These are phyloP conservation scores for Escovopsis weberi DNA, from an alignment of 2,329 filamentous ascomycete species.

Conservation along the genomic window DNA sequence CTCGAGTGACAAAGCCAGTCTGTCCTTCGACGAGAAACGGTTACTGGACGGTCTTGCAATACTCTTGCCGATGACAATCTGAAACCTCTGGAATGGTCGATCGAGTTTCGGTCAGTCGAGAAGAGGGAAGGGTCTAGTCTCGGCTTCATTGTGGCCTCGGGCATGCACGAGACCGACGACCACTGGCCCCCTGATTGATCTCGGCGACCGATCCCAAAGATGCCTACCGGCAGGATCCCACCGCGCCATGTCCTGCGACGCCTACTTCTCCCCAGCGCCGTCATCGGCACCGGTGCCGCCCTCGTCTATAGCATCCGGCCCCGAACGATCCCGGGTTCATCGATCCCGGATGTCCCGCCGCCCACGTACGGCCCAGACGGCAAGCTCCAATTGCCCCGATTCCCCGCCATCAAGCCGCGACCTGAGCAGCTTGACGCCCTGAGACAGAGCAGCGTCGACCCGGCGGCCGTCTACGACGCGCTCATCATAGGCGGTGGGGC, in stretches of 20 bases:
- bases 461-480: conserved; percentile 46
- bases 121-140: too few relatives aligned
- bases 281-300: conserved; percentile 28
- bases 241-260: conserved; percentile 22
- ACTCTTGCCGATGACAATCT: too few relatives aligned
- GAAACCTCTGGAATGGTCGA: too few relatives aligned
- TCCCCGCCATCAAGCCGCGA: conserved; percentile 47
- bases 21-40: too few relatives aligned
- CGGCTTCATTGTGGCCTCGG: too few relatives aligned
- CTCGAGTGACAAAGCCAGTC: too few relatives aligned
- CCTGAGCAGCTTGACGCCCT: conserved; percentile 50
- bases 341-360: conserved; percentile 53
- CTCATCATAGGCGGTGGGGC: conserved; percentile 58
- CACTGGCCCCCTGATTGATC: not conserved
- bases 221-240: conserved; percentile 1
- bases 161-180: too few relatives aligned
- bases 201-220: not conserved
- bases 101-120: too few relatives aligned
- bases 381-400: conserved; percentile 49
- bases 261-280: conserved; percentile 27
- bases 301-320: conserved; percentile 47
- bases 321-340: conserved; percentile 55
- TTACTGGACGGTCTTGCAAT: too few relatives aligned
- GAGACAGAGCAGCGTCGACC: conserved; percentile 20
- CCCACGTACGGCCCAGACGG: conserved; percentile 56